A percentile compares a stretch with the other conserved stretches of the same genome.
phyloP scores from a whole-genome alignment of 441 rosid species.

The Pelargonium citronellum region DNA sequence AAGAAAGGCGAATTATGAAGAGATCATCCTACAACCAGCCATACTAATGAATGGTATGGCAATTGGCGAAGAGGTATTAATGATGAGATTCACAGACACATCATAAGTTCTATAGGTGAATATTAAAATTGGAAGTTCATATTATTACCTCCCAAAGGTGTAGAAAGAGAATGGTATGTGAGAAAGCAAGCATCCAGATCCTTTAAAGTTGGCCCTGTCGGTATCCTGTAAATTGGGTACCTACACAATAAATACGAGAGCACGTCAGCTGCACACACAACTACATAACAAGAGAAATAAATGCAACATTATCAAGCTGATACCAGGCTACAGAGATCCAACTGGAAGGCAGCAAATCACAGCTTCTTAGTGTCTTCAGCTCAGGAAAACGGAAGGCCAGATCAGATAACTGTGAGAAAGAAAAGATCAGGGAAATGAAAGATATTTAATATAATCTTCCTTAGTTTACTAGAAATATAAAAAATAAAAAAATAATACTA shows the following conservation, averaged over 20 bases:
- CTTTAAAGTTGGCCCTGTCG: conserved; percentile 67
- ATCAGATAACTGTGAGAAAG: conserved; percentile 47
- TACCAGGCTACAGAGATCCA: conserved; percentile 92
- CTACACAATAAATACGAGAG: conserved; percentile 29
- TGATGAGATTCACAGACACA: too few relatives aligned
- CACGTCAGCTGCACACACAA: conserved; percentile 16
- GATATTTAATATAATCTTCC: neutral
- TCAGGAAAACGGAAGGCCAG: conserved; percentile 51
- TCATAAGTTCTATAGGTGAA: too few relatives aligned
- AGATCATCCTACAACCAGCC: too few relatives aligned
- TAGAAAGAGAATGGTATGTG: conserved; percentile 63
- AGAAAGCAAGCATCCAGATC: conserved; percentile 82
- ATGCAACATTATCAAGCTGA: conserved; percentile 7
- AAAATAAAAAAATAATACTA: neutral
- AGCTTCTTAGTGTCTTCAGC: conserved; percentile 60
- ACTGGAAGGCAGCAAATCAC: conserved; percentile 55
- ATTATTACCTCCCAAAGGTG: conserved; percentile 45
- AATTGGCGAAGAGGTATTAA: too few relatives aligned
- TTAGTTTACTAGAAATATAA: neutral
- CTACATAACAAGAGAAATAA: conserved; percentile 6
- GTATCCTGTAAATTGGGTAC: conserved; percentile 88
- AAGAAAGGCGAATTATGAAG: too few relatives aligned
- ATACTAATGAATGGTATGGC: too few relatives aligned
- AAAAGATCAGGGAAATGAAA: neutral
- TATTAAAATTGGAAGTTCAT: neutral